Evolutionary conservation across 2,329 filamentous ascomycete genomes (phyloP).

Genomic region (Coniochaeta ligniaria): DNA sequence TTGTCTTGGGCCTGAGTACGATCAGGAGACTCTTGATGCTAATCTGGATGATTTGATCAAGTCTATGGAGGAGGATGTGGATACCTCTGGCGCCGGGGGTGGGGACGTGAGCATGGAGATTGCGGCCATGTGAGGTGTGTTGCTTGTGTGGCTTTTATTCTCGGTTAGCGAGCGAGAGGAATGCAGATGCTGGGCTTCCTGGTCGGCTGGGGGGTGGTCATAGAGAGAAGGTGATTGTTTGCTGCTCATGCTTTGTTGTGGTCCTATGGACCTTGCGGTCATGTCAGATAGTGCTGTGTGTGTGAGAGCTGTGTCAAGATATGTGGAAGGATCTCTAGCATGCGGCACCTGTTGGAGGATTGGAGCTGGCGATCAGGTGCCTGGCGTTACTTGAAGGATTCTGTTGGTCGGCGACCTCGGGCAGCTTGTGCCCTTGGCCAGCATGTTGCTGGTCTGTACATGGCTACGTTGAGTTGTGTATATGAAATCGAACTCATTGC

Average conservation of each 20-base stretch:
- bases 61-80: constrained; percentile 56
- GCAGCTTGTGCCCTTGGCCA: not conserved
- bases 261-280: not conserved
- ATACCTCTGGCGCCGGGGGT: constrained; percentile 24
- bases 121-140: constrained; percentile 6
- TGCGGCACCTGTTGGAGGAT: not conserved
- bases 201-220: not conserved
- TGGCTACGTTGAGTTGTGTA: too few species aligned
- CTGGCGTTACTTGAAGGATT: not conserved
- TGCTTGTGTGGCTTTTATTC: not conserved
- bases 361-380: not conserved
- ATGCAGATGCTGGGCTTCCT: too few species aligned
- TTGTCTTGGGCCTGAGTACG: constrained; percentile 56
- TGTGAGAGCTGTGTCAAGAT: not conserved
- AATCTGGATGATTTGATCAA: constrained; percentile 54
- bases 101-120: constrained; percentile 11
- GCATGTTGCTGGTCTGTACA: not conserved
- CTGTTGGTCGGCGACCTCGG: not conserved
- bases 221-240: not conserved
- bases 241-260: not conserved
- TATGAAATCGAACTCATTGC: not conserved
- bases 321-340: not conserved
- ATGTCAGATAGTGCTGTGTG: not conserved
- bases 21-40: constrained; percentile 60
- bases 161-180: not conserved